Percentiles rank a stretch among this genome's conserved stretches.
phyloP scores from a whole-genome alignment of 768 basidiomycete species.

The Boletus rubescentipes region DNA sequence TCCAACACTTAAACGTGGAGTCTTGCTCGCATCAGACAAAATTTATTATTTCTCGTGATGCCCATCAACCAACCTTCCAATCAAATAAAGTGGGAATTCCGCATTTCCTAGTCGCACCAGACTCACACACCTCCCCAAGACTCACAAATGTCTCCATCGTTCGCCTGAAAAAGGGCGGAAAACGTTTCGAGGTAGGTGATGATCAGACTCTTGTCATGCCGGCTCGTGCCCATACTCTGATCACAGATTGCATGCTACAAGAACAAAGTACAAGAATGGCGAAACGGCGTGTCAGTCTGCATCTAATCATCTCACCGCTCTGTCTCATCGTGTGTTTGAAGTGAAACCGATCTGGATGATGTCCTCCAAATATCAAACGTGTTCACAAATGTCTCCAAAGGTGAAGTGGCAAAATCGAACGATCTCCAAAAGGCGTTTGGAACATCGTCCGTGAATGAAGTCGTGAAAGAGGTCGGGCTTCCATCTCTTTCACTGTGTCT shows the following conservation, averaged over 20 bases:
- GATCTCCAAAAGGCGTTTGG: slow-evolving; percentile 94
- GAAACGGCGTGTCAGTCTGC: slow-evolving; percentile 77
- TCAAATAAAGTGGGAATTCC: slow-evolving; percentile 71
- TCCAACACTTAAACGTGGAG: neutral
- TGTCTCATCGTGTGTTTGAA: slow-evolving; percentile 29
- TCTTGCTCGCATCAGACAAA: neutral
- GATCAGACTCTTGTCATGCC: neutral
- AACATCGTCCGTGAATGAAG: slow-evolving; percentile 65
- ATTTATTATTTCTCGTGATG: slow-evolving; percentile 11
- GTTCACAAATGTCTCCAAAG: slow-evolving; percentile 95
- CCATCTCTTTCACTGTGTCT: neutral
- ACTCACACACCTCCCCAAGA: slow-evolving; percentile 40
- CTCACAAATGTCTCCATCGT: slow-evolving; percentile 97
- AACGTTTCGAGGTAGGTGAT: slow-evolving; percentile 82
- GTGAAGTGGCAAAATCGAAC: slow-evolving; percentile 83
- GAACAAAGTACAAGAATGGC: slow-evolving; percentile 98
- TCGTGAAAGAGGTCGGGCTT: slow-evolving; percentile 75
- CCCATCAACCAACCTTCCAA: slow-evolving; percentile 84
- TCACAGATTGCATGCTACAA: slow-evolving; percentile 94
- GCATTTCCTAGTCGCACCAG: neutral
- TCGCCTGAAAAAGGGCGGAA: slow-evolving; percentile 93
- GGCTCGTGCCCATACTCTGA: neutral
- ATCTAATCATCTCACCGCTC: neutral
- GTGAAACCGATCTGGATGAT: slow-evolving; percentile 92
- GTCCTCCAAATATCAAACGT: slow-evolving; percentile 96